Evolutionary conservation across 75 land plant genomes (phyloP).

Genomic region (Cupressus sempervirens): DNA sequence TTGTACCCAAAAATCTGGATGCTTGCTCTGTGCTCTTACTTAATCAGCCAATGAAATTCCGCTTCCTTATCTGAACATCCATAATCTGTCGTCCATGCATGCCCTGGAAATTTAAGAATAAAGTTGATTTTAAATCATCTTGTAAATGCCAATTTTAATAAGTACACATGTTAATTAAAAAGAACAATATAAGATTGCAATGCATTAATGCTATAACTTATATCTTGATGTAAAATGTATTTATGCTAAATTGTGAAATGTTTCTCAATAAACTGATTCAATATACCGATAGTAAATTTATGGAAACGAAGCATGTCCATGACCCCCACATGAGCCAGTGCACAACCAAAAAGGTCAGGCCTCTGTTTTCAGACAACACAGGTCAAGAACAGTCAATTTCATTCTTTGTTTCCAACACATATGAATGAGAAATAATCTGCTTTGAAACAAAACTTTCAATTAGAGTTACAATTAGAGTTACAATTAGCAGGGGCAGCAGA

Average conservation of each 20-base stretch:
- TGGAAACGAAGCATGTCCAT: constrained; percentile 99
- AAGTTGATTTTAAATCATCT: background rate
- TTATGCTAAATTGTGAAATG: background rate
- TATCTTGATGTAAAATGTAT: background rate
- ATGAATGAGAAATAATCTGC: background rate
- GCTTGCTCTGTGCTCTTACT: constrained; percentile 43
- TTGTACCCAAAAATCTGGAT: background rate
- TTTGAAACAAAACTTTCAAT: background rate
- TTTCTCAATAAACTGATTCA: background rate
- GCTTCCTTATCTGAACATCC: constrained; percentile 95
- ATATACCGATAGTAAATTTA: constrained; percentile 92
- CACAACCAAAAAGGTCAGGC: constrained; percentile 98
- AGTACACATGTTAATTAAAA: background rate
- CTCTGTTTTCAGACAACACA: constrained; percentile 42
- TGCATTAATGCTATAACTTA: background rate
- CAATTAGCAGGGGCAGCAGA: too few species aligned
- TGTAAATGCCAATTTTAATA: background rate
- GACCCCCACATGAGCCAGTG: constrained; percentile 98
- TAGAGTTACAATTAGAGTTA: too few species aligned
- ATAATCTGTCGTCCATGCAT: constrained; percentile 97
- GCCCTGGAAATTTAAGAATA: constrained; percentile 41
- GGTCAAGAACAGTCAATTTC: background rate
- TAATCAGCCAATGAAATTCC: constrained; percentile 90
- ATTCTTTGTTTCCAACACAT: background rate
- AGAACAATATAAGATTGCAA: background rate